Evolutionary conservation across 1,284 basidiomycete species (phyloP), one percentile per base, ranked within the genome.

Genomic region (Moesziomyces parantarcticus): DNA sequence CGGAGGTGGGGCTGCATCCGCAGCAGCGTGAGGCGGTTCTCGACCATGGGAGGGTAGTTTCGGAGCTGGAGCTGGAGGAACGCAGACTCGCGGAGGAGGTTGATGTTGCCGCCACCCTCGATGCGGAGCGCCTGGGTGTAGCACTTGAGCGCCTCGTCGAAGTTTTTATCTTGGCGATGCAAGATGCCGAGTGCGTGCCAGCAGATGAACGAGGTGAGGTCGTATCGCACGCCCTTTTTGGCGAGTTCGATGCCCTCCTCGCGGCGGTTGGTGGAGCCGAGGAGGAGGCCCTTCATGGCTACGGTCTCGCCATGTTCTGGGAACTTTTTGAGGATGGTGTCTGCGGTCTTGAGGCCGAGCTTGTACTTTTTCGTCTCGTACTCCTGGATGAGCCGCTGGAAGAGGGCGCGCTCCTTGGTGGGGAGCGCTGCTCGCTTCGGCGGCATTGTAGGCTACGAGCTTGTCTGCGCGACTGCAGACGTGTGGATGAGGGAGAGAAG

Each of bases 361-460:
- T 93, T 92, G 85, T 95, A 90, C 84, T 94, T 91, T 81, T 92
- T 90, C 23, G 90, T 88, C 85, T 99, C 96, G 85, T 99, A 99
- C 41, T 78, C 69, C 43, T 73, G 65, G 40, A 99, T 87, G 45
- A 97, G 87, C 78, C 94, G 92, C 76, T 91, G 91, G 88, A 98
- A 98, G 43, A 95, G 88, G 29, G 89, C 86, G 21, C 89, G 89
- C 86, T 97, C 94, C 85, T 95, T 96, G 32, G 90, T 88, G 1
- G 93, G 88, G 43, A 97, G 88, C 7, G 84, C 78, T 40, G 68
- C 71, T 43, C 64, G 62, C 51, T 77, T 79, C n/a, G 77, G 77
- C 66, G 77, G 77, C 77, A 77, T 77, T 34, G 44, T 6, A 51
- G 36, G 34, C 44, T n/a, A n/a, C n/a, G n/a, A n/a, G n/a, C n/a